Base-by-base conservation (phyloP, 306 rosid genomes). In the Cajanus cajan region DNA sequence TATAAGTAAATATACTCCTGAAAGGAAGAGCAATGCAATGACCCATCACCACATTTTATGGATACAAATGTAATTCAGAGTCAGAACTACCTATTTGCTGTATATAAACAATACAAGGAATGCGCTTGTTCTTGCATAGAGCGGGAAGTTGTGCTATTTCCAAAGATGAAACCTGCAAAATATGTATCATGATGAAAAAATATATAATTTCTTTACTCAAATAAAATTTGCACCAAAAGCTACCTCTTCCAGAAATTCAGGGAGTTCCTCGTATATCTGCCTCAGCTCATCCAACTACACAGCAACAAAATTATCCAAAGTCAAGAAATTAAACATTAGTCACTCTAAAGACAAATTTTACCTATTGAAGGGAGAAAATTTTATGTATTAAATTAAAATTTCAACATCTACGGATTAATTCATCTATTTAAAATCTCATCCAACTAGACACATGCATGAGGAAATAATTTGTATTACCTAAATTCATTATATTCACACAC, bases 211-310 rank as follows among this genome's bases (percentile, higher is more conserved):
- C 25, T 77, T 57, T 28, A 2, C 52, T 72, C 66, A 69, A 74
- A 74, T 59, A 71, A 76, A 79, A 77, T 47, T 69, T 77, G 70
- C 83, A 83, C 58, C 37, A 57, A 72, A 73, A 54, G 62, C 64
- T 52, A 95, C 98, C 97, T 95, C 86, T 76, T 91, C 92, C 68
- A 95, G 86, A 84, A 95, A 95, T 80, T 91, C 96, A 13, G 98
- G 98, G 85, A 95, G 83, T 86, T 90, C 93, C 87, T 95, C 98
- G 3, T 91, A 95, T 85, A 95, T 92, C 82, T 91, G 93, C 90
- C 98, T 92, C 87, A 95, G 90, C 83, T 95, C 98, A 78, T 95
- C 98, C 90, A 95, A 91, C 98, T 94, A 74, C 63, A 72, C 19
- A 36, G 77, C 22, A 70, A 78, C 54, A 76, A 73, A 81, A 31